phyloP scores from a whole-genome alignment of 192 early-diverging fungal species.

The Thamnidium elegans region DNA sequence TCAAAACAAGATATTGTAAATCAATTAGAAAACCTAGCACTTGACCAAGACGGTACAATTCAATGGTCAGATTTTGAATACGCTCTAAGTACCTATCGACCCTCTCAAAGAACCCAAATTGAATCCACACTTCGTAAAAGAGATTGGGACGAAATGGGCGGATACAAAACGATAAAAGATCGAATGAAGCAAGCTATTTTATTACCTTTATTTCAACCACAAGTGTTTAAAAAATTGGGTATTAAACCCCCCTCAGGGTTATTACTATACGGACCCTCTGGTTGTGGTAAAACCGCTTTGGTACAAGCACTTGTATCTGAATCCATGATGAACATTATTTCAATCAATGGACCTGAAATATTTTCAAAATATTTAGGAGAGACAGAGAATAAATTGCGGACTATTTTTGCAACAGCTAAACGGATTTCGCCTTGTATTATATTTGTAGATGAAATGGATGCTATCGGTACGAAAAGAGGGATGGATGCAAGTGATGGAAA shows the following conservation, averaged over 20 bases:
- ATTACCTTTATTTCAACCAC: conserved; percentile 54
- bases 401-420: conserved; percentile 80
- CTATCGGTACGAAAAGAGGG: conserved; percentile 79
- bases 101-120: conserved; percentile 64
- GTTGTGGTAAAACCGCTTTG: conserved; percentile 90
- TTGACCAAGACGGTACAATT: background rate
- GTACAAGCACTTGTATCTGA: conserved; percentile 76
- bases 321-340: conserved; percentile 80
- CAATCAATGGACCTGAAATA: conserved; percentile 81
- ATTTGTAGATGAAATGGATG: conserved; percentile 95
- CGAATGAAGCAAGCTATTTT: conserved; percentile 57
- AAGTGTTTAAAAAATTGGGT: conserved; percentile 61
- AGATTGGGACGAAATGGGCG: conserved; percentile 69
- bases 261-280: conserved; percentile 89
- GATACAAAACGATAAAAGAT: conserved; percentile 62
- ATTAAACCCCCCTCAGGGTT: conserved; percentile 75
- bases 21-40: background rate
- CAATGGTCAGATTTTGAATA: conserved; percentile 50
- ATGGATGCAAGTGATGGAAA: conserved; percentile 50
- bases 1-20: conserved; percentile 5
- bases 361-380: conserved; percentile 96
- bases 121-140: conserved; percentile 48
- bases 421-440: conserved; percentile 86
- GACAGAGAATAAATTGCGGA: conserved; percentile 78
- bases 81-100: conserved; percentile 55